Conservation (phyloP, 805 yeast species). For the Hanseniaspora pseudoguilliermondii region DNA sequence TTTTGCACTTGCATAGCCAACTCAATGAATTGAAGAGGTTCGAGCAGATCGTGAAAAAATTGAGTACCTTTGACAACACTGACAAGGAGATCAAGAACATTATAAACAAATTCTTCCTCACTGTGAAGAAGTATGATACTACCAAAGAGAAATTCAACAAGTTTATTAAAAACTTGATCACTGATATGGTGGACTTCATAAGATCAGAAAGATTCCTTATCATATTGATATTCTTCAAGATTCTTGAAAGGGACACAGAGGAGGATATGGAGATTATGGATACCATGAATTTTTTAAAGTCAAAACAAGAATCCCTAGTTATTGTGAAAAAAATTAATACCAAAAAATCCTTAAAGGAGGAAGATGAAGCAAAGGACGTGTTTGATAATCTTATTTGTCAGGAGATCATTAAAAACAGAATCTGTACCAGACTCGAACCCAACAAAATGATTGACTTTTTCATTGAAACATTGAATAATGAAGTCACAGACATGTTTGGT, state of each 20-base stretch:
- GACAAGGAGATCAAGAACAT: not conserved
- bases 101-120: not conserved
- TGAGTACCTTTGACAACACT: not conserved
- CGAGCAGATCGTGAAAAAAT: constrained; percentile 1
- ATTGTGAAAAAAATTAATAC: constrained; percentile 1
- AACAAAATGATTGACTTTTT: constrained; percentile 55
- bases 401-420: constrained; percentile 32
- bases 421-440: constrained; percentile 32
- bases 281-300: not conserved
- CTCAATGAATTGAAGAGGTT: not conserved
- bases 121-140: not conserved
- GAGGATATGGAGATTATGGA: constrained; percentile 41
- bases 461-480: constrained; percentile 41
- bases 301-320: constrained; percentile 5
- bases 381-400: constrained; percentile 26
- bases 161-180: constrained; percentile 51
- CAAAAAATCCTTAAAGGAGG: not conserved
- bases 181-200: constrained; percentile 57
- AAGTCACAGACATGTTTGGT: constrained; percentile 51
- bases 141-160: constrained; percentile 40
- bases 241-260: constrained; percentile 66
- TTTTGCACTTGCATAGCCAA: not conserved
- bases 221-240: constrained; percentile 58
- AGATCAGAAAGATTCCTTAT: constrained; percentile 56
- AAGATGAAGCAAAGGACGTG: constrained; percentile 20